Evolutionary conservation across 805 yeast species (phyloP).

Genomic region (Starmera amethionina): DNA sequence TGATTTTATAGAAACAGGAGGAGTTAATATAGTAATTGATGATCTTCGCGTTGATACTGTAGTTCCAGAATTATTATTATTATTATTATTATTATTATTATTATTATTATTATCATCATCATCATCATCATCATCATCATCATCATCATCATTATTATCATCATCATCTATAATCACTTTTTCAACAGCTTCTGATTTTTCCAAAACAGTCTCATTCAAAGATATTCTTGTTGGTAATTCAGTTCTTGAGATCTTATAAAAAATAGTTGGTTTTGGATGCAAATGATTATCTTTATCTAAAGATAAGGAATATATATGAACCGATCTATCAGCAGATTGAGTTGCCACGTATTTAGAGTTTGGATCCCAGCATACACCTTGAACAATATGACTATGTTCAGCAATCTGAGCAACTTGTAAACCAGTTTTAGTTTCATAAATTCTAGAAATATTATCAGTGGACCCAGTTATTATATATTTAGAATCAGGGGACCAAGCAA

Average conservation of each 20-base stretch:
- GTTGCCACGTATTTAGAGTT: constrained; percentile 65
- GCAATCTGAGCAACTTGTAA: constrained; percentile 46
- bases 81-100: too few relatives aligned
- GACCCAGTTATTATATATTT: constrained; percentile 75
- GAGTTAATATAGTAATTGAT: constrained; percentile 22
- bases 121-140: not conserved
- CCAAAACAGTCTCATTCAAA: too few relatives aligned
- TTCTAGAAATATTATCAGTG: constrained; percentile 76
- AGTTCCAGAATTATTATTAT: too few relatives aligned
- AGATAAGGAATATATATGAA: constrained; percentile 51
- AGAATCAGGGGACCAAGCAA: constrained; percentile 88
- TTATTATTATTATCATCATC: not conserved
- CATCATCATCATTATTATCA: too few relatives aligned
- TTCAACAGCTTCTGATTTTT: too few relatives aligned
- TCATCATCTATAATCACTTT: too few relatives aligned
- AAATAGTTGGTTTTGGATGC: constrained; percentile 30
- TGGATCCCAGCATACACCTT: constrained; percentile 97
- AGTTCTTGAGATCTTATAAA: constrained; percentile 41
- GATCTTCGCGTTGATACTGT: constrained; percentile 5
- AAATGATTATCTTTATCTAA: constrained; percentile 11
- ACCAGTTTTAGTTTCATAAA: constrained; percentile 52
- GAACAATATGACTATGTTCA: constrained; percentile 84
- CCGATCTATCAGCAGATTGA: constrained; percentile 82
- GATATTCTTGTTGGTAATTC: constrained; percentile 37
- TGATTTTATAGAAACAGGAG: constrained; percentile 23